Evolutionary conservation across 257 asterid genomes (phyloP).

Genomic region (Solanum sparsipilum): DNA sequence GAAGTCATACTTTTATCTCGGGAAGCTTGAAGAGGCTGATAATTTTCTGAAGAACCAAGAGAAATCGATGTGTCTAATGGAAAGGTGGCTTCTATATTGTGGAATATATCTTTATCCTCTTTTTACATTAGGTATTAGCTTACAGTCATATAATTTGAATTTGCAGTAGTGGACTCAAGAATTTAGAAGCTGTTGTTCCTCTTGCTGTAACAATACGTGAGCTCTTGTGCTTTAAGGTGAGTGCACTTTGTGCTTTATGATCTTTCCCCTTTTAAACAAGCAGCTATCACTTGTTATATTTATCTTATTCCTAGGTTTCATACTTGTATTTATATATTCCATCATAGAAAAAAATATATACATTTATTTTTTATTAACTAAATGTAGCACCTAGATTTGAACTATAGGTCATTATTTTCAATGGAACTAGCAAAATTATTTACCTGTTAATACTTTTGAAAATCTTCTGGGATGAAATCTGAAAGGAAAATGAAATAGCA

Average conservation of each 20-base stretch:
- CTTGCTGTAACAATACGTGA: constrained; percentile 57
- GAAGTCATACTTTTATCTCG: constrained; percentile 65
- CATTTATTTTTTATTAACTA: neutral
- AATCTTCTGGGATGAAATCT: neutral
- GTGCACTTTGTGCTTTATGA: constrained; percentile 14
- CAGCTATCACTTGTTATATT: neutral
- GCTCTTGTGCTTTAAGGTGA: constrained; percentile 74
- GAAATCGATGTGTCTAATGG: constrained; percentile 26
- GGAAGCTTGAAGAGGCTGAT: constrained; percentile 81
- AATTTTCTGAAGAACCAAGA: constrained; percentile 68
- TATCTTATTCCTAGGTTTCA: neutral
- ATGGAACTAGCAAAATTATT: neutral
- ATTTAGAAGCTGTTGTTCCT: constrained; percentile 53
- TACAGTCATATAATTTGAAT: constrained; percentile 4
- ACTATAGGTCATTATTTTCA: neutral
- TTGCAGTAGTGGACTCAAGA: constrained; percentile 37
- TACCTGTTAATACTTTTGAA: neutral
- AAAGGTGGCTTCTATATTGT: constrained; percentile 30
- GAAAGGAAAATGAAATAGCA: neutral
- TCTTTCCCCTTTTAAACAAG: neutral
- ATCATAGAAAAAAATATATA: neutral
- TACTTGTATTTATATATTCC: neutral
- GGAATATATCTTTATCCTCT: neutral
- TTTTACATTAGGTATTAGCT: neutral
- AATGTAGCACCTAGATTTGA: neutral